Evolutionary conservation across 2,329 filamentous ascomycete genomes (phyloP).

Genomic region (Colletotrichum tamarilloi): DNA sequence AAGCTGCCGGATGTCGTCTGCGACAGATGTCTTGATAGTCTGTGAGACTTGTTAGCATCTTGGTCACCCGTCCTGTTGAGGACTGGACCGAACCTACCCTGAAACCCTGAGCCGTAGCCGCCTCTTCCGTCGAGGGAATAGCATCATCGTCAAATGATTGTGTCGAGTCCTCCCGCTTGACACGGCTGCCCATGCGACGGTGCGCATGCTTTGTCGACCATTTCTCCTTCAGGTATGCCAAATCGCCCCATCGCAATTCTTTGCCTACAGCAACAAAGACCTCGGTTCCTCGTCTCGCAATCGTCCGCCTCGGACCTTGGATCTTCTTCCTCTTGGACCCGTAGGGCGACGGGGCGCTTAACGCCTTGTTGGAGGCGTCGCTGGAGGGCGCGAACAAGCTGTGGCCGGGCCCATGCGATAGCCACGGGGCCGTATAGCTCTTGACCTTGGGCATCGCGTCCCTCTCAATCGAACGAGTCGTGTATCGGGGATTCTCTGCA

Average conservation of each 20-base stretch:
- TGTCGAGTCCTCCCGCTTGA: conserved; percentile 61
- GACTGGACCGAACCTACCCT: conserved; percentile 52
- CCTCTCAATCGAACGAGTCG: not conserved
- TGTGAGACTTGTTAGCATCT: conserved; percentile 46
- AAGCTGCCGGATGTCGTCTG: conserved; percentile 86
- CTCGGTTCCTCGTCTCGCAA: conserved; percentile 86
- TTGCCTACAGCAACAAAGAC: conserved; percentile 89
- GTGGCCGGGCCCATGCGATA: conserved; percentile 82
- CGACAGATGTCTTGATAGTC: conserved; percentile 81
- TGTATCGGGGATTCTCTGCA: not conserved
- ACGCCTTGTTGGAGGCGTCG: conserved; percentile 44
- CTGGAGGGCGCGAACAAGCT: conserved; percentile 74
- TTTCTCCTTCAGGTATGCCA: conserved; percentile 80
- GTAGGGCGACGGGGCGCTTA: conserved; percentile 48
- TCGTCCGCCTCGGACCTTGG: conserved; percentile 69
- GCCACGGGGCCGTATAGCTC: conserved; percentile 88
- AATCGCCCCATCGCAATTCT: conserved; percentile 91
- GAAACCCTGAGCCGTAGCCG: conserved; percentile 53
- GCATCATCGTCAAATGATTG: conserved; percentile 50
- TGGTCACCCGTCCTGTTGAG: not conserved
- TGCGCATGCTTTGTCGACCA: conserved; percentile 47
- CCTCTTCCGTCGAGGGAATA: conserved; percentile 41
- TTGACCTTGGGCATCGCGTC: conserved; percentile 84
- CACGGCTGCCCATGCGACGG: conserved; percentile 47
- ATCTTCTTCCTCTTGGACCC: conserved; percentile 55